phyloP scores from a whole-genome alignment of 108 stramenopile species.

The Pseudonitzschia multiseries region DNA sequence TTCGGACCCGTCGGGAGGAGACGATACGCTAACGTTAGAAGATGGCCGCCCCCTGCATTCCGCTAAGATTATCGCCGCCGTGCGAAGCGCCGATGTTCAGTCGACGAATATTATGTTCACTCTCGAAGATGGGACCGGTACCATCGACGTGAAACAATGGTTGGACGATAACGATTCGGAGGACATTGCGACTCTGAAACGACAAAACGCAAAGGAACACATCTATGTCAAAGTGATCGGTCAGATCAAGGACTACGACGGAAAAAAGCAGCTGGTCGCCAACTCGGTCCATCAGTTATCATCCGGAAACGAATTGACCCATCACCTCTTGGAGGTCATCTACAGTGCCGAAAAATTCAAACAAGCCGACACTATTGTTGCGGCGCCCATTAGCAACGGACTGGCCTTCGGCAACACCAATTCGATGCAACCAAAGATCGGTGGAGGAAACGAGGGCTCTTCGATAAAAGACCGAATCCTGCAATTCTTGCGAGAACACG shows the following conservation, averaged over 20 bases:
- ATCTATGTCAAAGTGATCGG: slow-evolving; percentile 75
- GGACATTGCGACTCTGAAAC: slow-evolving; percentile 47
- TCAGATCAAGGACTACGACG: slow-evolving; percentile 73
- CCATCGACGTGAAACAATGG: slow-evolving; percentile 78
- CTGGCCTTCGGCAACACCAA: slow-evolving; percentile 23
- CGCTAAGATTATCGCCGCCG: slow-evolving; percentile 73
- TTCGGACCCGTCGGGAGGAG: slow-evolving; percentile 35
- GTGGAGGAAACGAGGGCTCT: not conserved
- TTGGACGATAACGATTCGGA: slow-evolving; percentile 61
- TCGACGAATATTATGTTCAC: slow-evolving; percentile 64
- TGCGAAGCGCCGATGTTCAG: slow-evolving; percentile 46
- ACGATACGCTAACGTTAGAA: slow-evolving; percentile 41
- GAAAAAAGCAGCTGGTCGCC: slow-evolving; percentile 59
- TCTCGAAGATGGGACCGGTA: slow-evolving; percentile 87
- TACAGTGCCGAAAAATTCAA: slow-evolving; percentile 62
- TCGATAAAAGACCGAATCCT: slow-evolving; percentile 11
- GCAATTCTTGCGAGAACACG: slow-evolving; percentile 16
- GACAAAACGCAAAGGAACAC: slow-evolving; percentile 45
- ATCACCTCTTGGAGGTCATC: slow-evolving; percentile 83
- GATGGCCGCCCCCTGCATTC: slow-evolving; percentile 75
- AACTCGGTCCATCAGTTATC: slow-evolving; percentile 59
- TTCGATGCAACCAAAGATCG: slow-evolving; percentile 17
- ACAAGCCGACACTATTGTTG: slow-evolving; percentile 35
- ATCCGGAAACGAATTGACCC: slow-evolving; percentile 75
- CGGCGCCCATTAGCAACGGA: slow-evolving; percentile 26